These are phyloP conservation scores for Arabidopsis arenosa DNA, from an alignment of 345 rosid species.

Conservation along the genomic window DNA sequence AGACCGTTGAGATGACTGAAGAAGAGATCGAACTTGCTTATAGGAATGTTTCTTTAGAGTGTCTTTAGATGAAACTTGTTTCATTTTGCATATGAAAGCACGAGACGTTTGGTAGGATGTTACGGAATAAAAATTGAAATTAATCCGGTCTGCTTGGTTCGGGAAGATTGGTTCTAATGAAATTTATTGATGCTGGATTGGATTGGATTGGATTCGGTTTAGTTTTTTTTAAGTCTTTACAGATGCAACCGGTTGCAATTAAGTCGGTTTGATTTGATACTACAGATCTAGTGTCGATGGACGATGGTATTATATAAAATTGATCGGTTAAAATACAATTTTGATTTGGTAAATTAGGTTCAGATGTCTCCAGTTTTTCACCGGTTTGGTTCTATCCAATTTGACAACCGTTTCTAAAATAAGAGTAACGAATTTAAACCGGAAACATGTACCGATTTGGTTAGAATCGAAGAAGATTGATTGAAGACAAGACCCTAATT, in stretches of 20 bases:
- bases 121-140: neutral
- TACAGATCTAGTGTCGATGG: neutral
- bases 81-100: conserved; percentile 9
- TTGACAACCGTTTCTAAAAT: neutral
- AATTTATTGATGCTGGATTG: neutral
- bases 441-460: conserved; percentile 30
- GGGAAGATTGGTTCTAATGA: neutral
- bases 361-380: neutral
- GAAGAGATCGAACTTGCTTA: conserved; percentile 75
- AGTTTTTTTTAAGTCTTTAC: no score
- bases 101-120: conserved; percentile 1
- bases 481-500: conserved; percentile 42
- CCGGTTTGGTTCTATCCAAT: neutral
- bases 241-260: neutral
- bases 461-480: conserved; percentile 31
- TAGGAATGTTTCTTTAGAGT: conserved; percentile 49
- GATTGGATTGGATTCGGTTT: neutral
- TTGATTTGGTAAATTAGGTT: neutral
- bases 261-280: neutral
- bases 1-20: conserved; percentile 91
- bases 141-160: neutral
- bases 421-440: conserved; percentile 1
- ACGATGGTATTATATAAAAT: neutral
- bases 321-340: conserved; percentile 3
- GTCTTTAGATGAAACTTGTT: conserved; percentile 20